These are phyloP conservation scores for Melastoma malabathricum DNA, from an alignment of 345 rosid species.

Conservation along the genomic window DNA sequence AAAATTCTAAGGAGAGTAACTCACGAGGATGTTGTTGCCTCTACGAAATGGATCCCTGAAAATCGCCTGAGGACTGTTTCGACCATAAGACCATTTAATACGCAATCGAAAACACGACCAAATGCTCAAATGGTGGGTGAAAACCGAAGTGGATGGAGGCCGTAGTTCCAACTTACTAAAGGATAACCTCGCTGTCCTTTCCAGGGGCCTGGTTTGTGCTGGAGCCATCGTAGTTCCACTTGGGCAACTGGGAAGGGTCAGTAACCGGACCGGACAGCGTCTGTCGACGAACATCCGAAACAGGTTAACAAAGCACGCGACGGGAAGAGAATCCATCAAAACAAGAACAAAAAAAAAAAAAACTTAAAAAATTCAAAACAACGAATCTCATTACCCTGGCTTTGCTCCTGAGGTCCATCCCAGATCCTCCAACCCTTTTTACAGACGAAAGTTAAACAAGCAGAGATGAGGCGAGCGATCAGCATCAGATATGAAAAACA, in stretches of 20 bases:
- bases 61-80: too few relatives aligned
- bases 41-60: constrained; percentile 77
- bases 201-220: not conserved
- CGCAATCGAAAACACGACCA: too few relatives aligned
- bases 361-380: not conserved
- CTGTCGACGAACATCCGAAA: not conserved
- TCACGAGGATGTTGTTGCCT: constrained; percentile 80
- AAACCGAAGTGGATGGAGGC: too few relatives aligned
- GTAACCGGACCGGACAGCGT: not conserved
- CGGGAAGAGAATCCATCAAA: not conserved
- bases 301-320: too few relatives aligned
- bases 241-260: not conserved
- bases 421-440: not conserved
- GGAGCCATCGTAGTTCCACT: constrained; percentile 3
- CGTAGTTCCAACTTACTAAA: not conserved
- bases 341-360: not conserved
- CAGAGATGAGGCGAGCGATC: not conserved
- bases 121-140: too few relatives aligned
- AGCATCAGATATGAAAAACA: not conserved
- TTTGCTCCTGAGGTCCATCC: constrained; percentile 1
- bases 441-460: too few relatives aligned
- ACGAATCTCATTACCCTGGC: not conserved
- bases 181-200: constrained; percentile 3
- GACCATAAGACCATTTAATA: too few relatives aligned
- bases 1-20: too few relatives aligned